Base-by-base conservation (phyloP, 306 rosid genomes). In the Trifolium pratense region DNA sequence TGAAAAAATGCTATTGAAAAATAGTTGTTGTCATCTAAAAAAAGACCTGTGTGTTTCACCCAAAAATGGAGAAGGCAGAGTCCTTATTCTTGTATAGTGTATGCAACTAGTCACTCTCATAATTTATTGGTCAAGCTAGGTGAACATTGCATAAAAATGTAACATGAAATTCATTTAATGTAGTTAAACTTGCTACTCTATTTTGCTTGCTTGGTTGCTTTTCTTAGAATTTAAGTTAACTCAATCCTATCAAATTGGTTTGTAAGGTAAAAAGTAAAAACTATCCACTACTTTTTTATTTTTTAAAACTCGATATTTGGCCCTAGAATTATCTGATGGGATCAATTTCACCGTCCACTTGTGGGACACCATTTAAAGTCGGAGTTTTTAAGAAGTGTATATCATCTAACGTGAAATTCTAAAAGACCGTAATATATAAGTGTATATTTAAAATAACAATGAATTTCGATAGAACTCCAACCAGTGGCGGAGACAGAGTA, bases 1-100 rank as follows among this genome's bases (percentile, higher is more conserved):
- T 31, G 8, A 34, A 6, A 34, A 25, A 66, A 42, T 15, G 1
- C 34, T 53, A 62, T 69, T 25, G 23, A 37, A 74, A 55, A 59
- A 32, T 45, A 31, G n/a, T 17, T 18, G 17, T 3, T 31, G 14
- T 61, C 52, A 48, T 23, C 69, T 15, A 12, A 67, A 63, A 79
- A 68, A 52, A 74, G 77, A 42, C 51, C 40, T 66, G 66, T 63
- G 71, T 69, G 57, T 34, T 69, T 49, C 48, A 34, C 66, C 76
- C 56, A 14, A 58, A 55, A 68, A 62, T 75, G 58, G 49, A 23
- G 16, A 46, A 32, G 7, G 7, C 70, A 67, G 75, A 66, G 42
- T 43, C 68, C 75, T 53, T 59, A 45, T 84, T 84, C 70, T 80
- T 80, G 74, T 68, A 53, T 55, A 49, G 73, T 40, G 74, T 68